These are phyloP conservation scores for Avena atlantica DNA, from an alignment of 176 grass and related monocot genomes.

Conservation along the genomic window DNA sequence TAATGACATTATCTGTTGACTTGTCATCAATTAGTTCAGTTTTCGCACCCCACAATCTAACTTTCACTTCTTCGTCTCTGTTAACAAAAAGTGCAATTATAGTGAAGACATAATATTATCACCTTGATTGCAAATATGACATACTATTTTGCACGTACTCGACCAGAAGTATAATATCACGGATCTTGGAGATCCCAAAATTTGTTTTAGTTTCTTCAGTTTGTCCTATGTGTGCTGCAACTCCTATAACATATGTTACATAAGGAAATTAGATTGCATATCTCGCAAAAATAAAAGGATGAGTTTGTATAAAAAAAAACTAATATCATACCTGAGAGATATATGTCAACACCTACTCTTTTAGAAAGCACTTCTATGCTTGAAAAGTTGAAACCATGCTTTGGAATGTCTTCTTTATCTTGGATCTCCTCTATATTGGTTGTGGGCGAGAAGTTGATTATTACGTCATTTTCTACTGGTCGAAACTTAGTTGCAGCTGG, in stretches of 20 bases:
- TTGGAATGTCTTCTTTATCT: too few species aligned
- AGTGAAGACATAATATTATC: neutral
- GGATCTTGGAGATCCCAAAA: neutral
- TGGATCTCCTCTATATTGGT: neutral
- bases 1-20: neutral
- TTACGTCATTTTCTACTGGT: neutral
- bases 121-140: neutral
- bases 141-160: neutral
- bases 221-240: neutral
- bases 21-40: neutral
- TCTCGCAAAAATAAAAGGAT: too few species aligned
- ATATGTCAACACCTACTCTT: too few species aligned
- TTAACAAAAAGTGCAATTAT: neutral
- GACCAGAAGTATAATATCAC: neutral
- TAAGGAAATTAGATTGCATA: neutral
- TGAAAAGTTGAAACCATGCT: too few species aligned
- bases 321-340: too few species aligned
- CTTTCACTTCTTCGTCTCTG: neutral
- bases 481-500: neutral
- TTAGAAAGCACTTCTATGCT: too few species aligned
- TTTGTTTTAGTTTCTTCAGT: neutral
- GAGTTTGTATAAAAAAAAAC: too few species aligned
- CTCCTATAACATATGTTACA: neutral
- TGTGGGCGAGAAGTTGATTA: neutral
- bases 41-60: conserved; percentile 16